Conservation (phyloP, 148 eudicot species). For the Cornus florida region DNA sequence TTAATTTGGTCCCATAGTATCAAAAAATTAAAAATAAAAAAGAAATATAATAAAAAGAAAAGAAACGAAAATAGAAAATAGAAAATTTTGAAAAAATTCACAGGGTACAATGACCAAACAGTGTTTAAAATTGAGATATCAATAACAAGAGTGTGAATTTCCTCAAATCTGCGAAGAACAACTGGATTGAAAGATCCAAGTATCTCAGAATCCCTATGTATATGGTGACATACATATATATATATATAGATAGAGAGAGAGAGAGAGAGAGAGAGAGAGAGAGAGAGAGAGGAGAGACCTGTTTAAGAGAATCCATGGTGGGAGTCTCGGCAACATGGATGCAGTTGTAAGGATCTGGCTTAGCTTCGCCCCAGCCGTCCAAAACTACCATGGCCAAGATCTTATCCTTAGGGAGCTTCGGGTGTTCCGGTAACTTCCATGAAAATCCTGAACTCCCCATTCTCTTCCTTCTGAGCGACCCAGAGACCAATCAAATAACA, state of each 20-base stretch:
- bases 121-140: no score
- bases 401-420: conserved; percentile 72
- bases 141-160: no score
- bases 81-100: no score
- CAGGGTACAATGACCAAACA: no score
- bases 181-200: no score
- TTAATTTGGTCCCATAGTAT: no score
- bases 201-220: no score
- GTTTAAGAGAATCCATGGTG: conserved; percentile 73
- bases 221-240: background rate
- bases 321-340: conserved; percentile 75
- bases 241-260: background rate
- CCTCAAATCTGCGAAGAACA: no score
- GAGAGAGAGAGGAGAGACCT: conserved; percentile 23
- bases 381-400: conserved; percentile 56
- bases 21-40: no score
- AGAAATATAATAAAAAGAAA: no score
- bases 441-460: conserved; percentile 68
- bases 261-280: conserved; percentile 9
- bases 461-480: background rate
- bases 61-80: no score
- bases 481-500: no score
- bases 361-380: conserved; percentile 89
- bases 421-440: conserved; percentile 67
- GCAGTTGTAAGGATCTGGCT: conserved; percentile 60